Conservation (phyloP, 352 stramenopile genomes). For the Pythium volutum region DNA sequence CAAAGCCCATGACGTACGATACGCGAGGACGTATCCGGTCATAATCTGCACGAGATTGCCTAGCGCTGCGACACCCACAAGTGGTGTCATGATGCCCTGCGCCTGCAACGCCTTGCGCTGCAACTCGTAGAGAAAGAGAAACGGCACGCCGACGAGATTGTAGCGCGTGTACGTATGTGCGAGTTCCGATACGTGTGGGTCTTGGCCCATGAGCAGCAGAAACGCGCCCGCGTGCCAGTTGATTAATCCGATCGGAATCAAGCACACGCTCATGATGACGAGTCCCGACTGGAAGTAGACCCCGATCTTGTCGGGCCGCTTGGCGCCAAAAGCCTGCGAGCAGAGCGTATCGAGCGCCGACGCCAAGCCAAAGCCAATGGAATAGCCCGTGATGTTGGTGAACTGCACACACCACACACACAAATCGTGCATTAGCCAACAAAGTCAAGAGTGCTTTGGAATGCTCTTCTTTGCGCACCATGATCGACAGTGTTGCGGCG, state of each 20-base stretch:
- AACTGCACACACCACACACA: too few relatives aligned
- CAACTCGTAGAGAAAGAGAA: slow-evolving; percentile 76
- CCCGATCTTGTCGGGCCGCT: slow-evolving; percentile 48
- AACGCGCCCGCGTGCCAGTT: slow-evolving; percentile 53
- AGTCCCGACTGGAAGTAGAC: slow-evolving; percentile 61
- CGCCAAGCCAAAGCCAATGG: slow-evolving; percentile 58
- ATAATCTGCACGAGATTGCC: slow-evolving; percentile 61
- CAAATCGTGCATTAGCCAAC: too few relatives aligned
- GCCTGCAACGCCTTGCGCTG: slow-evolving; percentile 68
- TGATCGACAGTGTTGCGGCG: slow-evolving; percentile 60
- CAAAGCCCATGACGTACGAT: slow-evolving; percentile 67
- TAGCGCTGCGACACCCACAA: slow-evolving; percentile 49
- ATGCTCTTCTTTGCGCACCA: slow-evolving; percentile 30
- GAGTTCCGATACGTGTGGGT: slow-evolving; percentile 37
- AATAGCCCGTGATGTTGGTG: slow-evolving; percentile 60
- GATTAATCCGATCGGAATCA: slow-evolving; percentile 40
- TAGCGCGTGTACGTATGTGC: slow-evolving; percentile 50
- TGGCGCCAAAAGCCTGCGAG: slow-evolving; percentile 77
- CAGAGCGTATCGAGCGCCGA: slow-evolving; percentile 89
- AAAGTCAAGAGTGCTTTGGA: too few relatives aligned
- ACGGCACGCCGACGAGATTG: slow-evolving; percentile 61
- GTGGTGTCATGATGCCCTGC: slow-evolving; percentile 61
- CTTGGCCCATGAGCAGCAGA: slow-evolving; percentile 44
- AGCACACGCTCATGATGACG: slow-evolving; percentile 39
- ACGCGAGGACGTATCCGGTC: slow-evolving; percentile 63